These are phyloP conservation scores for Echeveria elegans DNA, from an alignment of 164 flowering plant genomes.

Conservation along the genomic window DNA sequence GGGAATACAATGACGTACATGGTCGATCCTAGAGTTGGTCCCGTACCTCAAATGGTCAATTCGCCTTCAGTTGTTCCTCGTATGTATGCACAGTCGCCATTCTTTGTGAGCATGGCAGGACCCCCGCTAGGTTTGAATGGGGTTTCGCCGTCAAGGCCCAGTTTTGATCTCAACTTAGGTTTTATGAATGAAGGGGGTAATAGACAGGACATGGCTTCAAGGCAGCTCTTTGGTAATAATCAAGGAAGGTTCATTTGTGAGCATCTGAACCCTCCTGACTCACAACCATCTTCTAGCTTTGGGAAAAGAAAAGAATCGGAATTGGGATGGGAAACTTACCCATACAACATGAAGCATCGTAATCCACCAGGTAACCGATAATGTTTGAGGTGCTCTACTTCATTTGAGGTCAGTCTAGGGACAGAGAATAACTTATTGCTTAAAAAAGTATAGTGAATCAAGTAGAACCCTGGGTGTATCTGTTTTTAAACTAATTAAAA, in stretches of 20 bases:
- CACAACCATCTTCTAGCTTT: slow-evolving; percentile 37
- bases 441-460: slow-evolving; percentile 2
- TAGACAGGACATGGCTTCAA: slow-evolving; percentile 14
- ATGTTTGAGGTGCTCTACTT: slow-evolving; percentile 11
- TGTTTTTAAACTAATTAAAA: background rate
- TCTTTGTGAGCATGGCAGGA: slow-evolving; percentile 25
- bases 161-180: slow-evolving; percentile 41
- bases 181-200: slow-evolving; percentile 21
- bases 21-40: slow-evolving; percentile 46
- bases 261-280: slow-evolving; percentile 22
- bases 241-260: slow-evolving; percentile 41
- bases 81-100: slow-evolving; percentile 27
- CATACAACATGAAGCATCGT: slow-evolving; percentile 31
- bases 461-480: background rate
- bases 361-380: slow-evolving; percentile 52
- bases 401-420: slow-evolving; percentile 12
- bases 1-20: slow-evolving; percentile 35
- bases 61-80: slow-evolving; percentile 23
- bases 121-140: slow-evolving; percentile 22
- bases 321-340: slow-evolving; percentile 50
- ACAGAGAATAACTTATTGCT: slow-evolving; percentile 4
- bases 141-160: slow-evolving; percentile 19
- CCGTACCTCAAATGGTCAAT: slow-evolving; percentile 38
- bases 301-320: slow-evolving; percentile 81
- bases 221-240: slow-evolving; percentile 27